phyloP scores from a whole-genome alignment of 2,329 filamentous ascomycete species.

The Aphanocladium album region DNA sequence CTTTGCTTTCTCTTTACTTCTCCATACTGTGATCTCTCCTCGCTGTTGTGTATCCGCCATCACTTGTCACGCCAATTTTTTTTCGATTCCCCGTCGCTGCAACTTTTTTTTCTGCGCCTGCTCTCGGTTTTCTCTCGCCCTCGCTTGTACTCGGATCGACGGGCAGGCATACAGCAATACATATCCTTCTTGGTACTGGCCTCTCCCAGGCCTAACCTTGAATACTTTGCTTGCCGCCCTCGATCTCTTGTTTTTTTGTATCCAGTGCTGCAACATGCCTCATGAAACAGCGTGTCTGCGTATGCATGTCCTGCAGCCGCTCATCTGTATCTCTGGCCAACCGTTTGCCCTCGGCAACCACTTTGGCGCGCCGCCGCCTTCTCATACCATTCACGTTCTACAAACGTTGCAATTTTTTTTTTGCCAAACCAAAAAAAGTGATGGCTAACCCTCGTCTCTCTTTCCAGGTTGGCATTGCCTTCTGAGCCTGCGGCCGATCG shows the following conservation, averaged over 20 bases:
- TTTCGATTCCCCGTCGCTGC: slow-evolving; percentile 1
- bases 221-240: neutral
- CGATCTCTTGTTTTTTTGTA: neutral
- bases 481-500: slow-evolving; percentile 12
- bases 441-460: neutral
- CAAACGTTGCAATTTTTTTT: neutral
- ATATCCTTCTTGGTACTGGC: neutral
- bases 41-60: slow-evolving; percentile 4
- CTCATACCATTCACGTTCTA: neutral
- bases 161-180: neutral
- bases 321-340: neutral
- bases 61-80: neutral
- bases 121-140: neutral
- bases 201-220: neutral
- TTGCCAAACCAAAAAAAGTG: neutral
- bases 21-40: neutral
- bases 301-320: slow-evolving; percentile 5
- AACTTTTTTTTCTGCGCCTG: neutral
- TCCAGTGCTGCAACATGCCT: slow-evolving; percentile 3
- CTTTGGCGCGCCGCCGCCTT: neutral
- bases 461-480: slow-evolving; percentile 9
- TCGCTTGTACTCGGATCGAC: neutral
- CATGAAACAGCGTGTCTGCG: slow-evolving; percentile 4
- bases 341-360: neutral
- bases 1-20: neutral